These are phyloP conservation scores for Geranium rotundifolium DNA, from an alignment of 345 rosid species.

Conservation along the genomic window DNA sequence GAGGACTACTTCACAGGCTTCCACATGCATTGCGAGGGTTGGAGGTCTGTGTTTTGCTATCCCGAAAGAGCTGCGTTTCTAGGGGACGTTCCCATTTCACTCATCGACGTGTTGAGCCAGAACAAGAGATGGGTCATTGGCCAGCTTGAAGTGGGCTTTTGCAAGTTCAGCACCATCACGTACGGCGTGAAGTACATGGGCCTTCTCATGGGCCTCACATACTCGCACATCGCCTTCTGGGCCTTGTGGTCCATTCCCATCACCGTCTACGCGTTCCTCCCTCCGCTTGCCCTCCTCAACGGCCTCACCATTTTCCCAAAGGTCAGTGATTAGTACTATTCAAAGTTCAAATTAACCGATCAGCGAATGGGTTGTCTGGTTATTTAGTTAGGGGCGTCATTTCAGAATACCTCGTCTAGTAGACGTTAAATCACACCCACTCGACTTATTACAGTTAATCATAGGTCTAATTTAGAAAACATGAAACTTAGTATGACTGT, in stretches of 20 bases:
- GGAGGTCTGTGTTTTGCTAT: conserved; percentile 47
- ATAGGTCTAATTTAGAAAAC: too few species aligned
- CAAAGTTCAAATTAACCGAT: too few species aligned
- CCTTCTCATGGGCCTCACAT: conserved; percentile 20
- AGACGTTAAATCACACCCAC: too few species aligned
- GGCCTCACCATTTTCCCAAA: conserved; percentile 40
- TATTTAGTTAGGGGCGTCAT: too few species aligned
- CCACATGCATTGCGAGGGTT: conserved; percentile 49
- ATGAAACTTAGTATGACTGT: too few species aligned
- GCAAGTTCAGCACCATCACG: conserved; percentile 29
- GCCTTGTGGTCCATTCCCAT: conserved; percentile 38
- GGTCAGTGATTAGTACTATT: conserved; percentile 10
- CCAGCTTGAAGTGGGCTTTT: conserved; percentile 31
- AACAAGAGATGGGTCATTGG: conserved; percentile 63
- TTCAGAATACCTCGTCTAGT: too few species aligned
- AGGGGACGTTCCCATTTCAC: conserved; percentile 41
- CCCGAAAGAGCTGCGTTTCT: conserved; percentile 50
- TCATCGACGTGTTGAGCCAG: conserved; percentile 40
- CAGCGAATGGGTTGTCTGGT: too few species aligned
- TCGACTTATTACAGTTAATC: too few species aligned
- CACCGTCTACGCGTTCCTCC: conserved; percentile 37
- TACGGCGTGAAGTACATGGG: conserved; percentile 36
- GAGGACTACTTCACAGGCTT: conserved; percentile 63
- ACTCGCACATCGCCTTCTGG: conserved; percentile 37
- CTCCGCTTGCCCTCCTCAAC: conserved; percentile 48